Percentiles rank a stretch among this genome's conserved stretches.
phyloP scores from a whole-genome alignment of 2,329 filamentous ascomycete genomes.

The Trichoderma guizhouense region DNA sequence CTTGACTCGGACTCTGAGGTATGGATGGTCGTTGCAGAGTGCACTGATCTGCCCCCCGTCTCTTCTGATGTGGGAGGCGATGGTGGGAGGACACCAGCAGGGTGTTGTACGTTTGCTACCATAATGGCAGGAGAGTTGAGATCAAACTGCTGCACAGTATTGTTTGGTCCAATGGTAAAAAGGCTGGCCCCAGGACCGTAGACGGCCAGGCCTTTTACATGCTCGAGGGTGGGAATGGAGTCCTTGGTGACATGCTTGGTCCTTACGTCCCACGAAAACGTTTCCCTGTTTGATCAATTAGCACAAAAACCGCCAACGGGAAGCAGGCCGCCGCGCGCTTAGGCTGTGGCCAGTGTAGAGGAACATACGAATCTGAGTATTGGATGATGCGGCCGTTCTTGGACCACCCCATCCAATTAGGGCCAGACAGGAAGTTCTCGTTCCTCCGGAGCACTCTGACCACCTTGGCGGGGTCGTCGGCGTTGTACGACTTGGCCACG shows the following conservation, averaged over 20 bases:
- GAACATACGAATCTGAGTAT: slow-evolving; percentile 78
- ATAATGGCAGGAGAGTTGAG: slow-evolving; percentile 77
- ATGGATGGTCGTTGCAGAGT: slow-evolving; percentile 45
- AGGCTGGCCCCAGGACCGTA: slow-evolving; percentile 88
- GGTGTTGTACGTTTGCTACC: slow-evolving; percentile 84
- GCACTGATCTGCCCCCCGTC: slow-evolving; percentile 51
- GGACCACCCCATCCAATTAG: slow-evolving; percentile 97
- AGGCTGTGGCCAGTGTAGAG: slow-evolving; percentile 25
- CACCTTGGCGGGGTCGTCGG: slow-evolving; percentile 76
- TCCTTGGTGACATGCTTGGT: slow-evolving; percentile 97
- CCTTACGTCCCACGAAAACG: slow-evolving; percentile 91
- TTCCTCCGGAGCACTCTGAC: slow-evolving; percentile 81
- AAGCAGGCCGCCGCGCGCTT: slow-evolving; percentile 47
- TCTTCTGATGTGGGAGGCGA: slow-evolving; percentile 81
- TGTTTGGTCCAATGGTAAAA: slow-evolving; percentile 84
- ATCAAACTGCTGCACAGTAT: slow-evolving; percentile 93
- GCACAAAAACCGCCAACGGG: slow-evolving; percentile 22
- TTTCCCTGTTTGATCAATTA: slow-evolving; percentile 61
- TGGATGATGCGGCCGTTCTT: slow-evolving; percentile 97
- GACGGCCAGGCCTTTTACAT: slow-evolving; percentile 76
- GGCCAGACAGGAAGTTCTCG: slow-evolving; percentile 68
- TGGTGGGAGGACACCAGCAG: slow-evolving; percentile 72
- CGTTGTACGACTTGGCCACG: slow-evolving; percentile 73
- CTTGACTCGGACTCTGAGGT: slow-evolving; percentile 54
- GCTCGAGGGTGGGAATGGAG: slow-evolving; percentile 77